Base-by-base conservation (phyloP, 1,284 basidiomycete genomes). In the Moesziomyces globuligerus region DNA sequence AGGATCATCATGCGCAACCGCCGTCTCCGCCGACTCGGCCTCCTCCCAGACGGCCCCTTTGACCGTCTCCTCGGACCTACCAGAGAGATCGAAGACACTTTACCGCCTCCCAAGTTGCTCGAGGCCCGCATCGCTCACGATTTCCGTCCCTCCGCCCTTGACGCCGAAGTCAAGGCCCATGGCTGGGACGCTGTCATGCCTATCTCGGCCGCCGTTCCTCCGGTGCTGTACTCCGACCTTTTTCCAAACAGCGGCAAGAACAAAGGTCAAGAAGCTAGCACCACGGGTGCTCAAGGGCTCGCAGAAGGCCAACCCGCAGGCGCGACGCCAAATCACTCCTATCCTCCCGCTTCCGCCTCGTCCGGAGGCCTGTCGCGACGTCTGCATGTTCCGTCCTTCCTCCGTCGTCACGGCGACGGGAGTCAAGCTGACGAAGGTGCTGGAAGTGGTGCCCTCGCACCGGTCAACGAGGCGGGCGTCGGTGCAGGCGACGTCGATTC, bases 1-100 rank as follows among this genome's bases (percentile, higher is more conserved):
- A 59, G 76, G 45, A 77, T 79, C 50, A 74, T 77, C 49, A 53
- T 79, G 52, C 59, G 76, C 44, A 79, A 79, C 38, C 70, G 76
- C 20, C 60, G 76, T 25, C 62, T 79, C 2, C 57, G 76, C 18
- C 66, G 74, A 7, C 49, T 77, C n/a, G 76, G 76, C 8, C 46
- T 79, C 18, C 53, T 72, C 18, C 75, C 73, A 8, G 75, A 75
- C 9, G 66, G 64, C 7, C 62, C 62, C 13, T 62, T 73, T 13
- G 76, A 68, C 37, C 61, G 76, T 7, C 43, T 74, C 25, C 56
- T 78, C 21, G 76, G 68, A 8, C 57, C 62, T 2, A 55, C 57
- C 9, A 41, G 69, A 23, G 72, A 71, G 49, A 70, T 69, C 32
- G 74, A 79, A 48, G 77, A 79, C 47, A 73, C 73, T 4, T 58